These are phyloP conservation scores for Gossypium trilobum DNA, from an alignment of 441 rosid genomes.

Conservation along the genomic window DNA sequence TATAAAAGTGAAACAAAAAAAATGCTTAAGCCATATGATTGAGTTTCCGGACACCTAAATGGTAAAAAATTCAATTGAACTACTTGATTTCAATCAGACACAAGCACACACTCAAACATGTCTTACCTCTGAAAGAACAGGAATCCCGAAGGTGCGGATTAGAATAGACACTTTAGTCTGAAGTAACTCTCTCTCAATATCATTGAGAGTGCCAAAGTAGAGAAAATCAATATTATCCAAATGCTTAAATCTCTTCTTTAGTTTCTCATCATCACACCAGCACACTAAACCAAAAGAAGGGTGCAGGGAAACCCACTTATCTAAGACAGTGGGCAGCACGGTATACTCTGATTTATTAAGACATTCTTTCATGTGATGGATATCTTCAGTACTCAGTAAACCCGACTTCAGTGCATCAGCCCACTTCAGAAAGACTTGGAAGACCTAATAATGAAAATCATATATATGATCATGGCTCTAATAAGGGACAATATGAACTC, in stretches of 20 bases:
- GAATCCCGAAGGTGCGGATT: slow-evolving; percentile 65
- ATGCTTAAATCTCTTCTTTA: slow-evolving; percentile 52
- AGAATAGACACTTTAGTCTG: slow-evolving; percentile 41
- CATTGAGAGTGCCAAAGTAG: slow-evolving; percentile 46
- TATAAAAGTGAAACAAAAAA: not conserved
- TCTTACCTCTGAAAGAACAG: slow-evolving; percentile 69
- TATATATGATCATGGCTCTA: slow-evolving; percentile 19
- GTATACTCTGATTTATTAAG: slow-evolving; percentile 50
- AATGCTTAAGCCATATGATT: not conserved
- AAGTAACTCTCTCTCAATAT: slow-evolving; percentile 44
- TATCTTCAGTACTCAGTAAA: slow-evolving; percentile 42
- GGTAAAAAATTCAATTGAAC: not conserved
- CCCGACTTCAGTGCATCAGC: slow-evolving; percentile 59
- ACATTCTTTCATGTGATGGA: slow-evolving; percentile 45
- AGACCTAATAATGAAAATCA: slow-evolving; percentile 46
- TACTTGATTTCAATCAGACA: not conserved
- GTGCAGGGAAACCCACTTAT: slow-evolving; percentile 87
- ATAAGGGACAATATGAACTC: slow-evolving; percentile 1
- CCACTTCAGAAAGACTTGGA: slow-evolving; percentile 68
- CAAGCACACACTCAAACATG: slow-evolving; percentile 4
- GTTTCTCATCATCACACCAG: slow-evolving; percentile 71
- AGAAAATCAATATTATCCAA: slow-evolving; percentile 53
- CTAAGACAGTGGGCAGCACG: slow-evolving; percentile 67
- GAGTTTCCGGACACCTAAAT: not conserved
- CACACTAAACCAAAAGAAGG: slow-evolving; percentile 75